Base-by-base conservation (phyloP, 1,139 yeast species). In the Zygoascus sp. region DNA sequence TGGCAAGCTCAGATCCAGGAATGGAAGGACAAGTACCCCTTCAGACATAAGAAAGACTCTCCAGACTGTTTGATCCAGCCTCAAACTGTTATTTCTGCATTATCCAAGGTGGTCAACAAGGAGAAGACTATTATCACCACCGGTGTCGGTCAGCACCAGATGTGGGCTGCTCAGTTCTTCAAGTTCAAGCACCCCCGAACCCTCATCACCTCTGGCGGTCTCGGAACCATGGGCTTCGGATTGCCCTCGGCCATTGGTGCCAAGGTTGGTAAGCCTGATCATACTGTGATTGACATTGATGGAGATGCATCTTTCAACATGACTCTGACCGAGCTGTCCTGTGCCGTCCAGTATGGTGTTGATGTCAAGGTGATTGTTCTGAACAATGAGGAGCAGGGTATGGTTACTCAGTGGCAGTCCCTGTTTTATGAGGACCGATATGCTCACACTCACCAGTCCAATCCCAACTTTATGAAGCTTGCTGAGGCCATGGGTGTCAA, bases 341-440 rank as follows among this genome's bases (percentile, higher is more conserved):
- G 96, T 44, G 98, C 97, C 21, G 95, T 89, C 38, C 97, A 92
- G 74, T 95, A 92, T 51, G 78, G 77, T 55, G 83, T 95, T 45
- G 97, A 96, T 53, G 82, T 92, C 56, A 92, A 92, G 74, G 77
- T 87, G 51, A 77, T 90, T 68, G 82, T 92, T 49, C 76, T 92
- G 64, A 92, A 92, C 69, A 92, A 92, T 67, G 97, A 90, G 73
- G 98, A 92, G 73, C 98, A 92, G 74, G 98, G 98, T 65, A 92
- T 92, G 98, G 98, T 92, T 50, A 92, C 97, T 17, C 98, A 92
- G 71, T 92, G 98, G 98, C 98, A 92, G 73, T 85, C 96, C 15
- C 75, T 92, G 55, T 92, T 92, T 74, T 92, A 92, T 70, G 96
- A 92, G 68, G 92, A 92, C 69, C 83, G 98, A 72, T 92, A 87